Percentiles rank a stretch among this genome's conserved stretches.
phyloP scores from a whole-genome alignment of 768 basidiomycete species.

The Pisolithus sp. region DNA sequence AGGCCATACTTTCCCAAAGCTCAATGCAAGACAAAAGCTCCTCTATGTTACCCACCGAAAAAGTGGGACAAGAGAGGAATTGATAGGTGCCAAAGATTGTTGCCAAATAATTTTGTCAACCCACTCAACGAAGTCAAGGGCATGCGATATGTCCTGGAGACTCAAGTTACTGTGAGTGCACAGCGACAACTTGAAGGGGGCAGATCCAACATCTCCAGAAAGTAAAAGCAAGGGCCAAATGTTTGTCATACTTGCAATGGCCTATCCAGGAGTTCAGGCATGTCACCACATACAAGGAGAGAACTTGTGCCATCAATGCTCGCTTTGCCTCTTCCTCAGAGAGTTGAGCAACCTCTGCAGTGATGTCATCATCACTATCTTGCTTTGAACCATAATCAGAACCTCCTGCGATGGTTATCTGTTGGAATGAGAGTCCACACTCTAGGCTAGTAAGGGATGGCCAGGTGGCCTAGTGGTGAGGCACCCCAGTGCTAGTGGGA shows the following conservation, averaged over 20 bases:
- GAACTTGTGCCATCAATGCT: constrained; percentile 14
- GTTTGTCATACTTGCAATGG: constrained; percentile 9
- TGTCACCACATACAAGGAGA: not conserved
- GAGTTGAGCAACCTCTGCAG: constrained; percentile 11
- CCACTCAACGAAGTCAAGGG: constrained; percentile 19
- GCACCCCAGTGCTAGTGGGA: too few relatives aligned
- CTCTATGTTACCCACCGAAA: constrained; percentile 20
- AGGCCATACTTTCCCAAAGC: constrained; percentile 23
- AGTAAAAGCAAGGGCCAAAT: constrained; percentile 5
- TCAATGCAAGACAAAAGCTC: constrained; percentile 20
- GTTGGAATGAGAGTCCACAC: too few relatives aligned
- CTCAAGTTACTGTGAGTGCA: constrained; percentile 9
- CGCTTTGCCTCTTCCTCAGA: constrained; percentile 20
- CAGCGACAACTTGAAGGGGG: not conserved
- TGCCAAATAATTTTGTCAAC: constrained; percentile 27
- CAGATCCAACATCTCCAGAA: not conserved
- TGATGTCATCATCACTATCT: not conserved
- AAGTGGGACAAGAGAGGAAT: constrained; percentile 9
- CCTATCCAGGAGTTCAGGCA: constrained; percentile 4
- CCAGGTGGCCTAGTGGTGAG: too few relatives aligned
- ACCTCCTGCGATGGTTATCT: not conserved
- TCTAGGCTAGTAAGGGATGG: too few relatives aligned
- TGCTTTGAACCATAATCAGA: not conserved
- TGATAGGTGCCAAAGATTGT: constrained; percentile 7
- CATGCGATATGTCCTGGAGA: constrained; percentile 14